Conservation (phyloP, 257 asterid species). For the Coffea eugenioides region DNA sequence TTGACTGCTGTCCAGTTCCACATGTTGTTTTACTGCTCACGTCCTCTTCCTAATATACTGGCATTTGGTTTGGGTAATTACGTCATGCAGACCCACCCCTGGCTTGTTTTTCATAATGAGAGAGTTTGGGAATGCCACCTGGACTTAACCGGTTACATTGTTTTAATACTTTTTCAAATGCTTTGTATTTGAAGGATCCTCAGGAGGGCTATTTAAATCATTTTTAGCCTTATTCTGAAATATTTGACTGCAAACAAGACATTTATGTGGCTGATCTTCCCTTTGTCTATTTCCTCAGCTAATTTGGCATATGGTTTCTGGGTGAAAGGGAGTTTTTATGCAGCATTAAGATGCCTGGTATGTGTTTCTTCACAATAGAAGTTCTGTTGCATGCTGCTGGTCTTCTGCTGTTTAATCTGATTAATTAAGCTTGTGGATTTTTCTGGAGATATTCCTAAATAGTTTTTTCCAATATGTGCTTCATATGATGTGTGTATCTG, state of each 20-base stretch:
- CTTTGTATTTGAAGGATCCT: not conserved
- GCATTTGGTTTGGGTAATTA: slow-evolving; percentile 87
- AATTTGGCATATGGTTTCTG: slow-evolving; percentile 95
- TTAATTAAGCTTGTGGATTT: slow-evolving; percentile 12
- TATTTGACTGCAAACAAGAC: not conserved
- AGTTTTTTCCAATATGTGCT: not conserved
- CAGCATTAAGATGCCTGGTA: slow-evolving; percentile 85
- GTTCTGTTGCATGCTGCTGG: not conserved
- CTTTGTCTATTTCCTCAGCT: slow-evolving; percentile 40
- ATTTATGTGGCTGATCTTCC: slow-evolving; percentile 3
- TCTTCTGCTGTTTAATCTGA: slow-evolving; percentile 8
- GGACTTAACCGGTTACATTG: not conserved
- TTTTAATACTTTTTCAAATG: not conserved
- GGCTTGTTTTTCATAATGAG: not conserved
- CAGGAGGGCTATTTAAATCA: not conserved
- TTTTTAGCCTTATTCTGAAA: not conserved
- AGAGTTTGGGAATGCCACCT: not conserved
- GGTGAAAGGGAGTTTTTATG: slow-evolving; percentile 67
- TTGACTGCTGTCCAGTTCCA: slow-evolving; percentile 88
- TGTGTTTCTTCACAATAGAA: slow-evolving; percentile 23
- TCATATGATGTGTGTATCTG: not conserved
- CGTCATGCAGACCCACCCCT: slow-evolving; percentile 1
- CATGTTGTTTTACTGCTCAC: slow-evolving; percentile 87
- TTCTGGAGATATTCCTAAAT: not conserved
- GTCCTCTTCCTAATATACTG: slow-evolving; percentile 91